Base-by-base conservation (phyloP, 2,329 filamentous ascomycete genomes). In the Sphaerulina musiva region DNA sequence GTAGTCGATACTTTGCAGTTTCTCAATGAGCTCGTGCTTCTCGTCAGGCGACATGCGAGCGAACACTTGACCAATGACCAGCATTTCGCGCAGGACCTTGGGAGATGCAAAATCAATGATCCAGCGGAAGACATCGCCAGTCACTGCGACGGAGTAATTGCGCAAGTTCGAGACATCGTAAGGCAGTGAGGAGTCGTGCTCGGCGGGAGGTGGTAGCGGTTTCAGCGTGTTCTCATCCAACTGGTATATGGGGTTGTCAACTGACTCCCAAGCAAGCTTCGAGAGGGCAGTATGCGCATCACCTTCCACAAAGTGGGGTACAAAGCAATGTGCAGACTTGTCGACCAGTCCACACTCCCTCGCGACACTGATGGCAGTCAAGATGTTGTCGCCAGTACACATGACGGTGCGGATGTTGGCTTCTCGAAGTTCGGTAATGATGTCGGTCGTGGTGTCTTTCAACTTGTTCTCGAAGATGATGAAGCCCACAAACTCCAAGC, bases 381-480 rank as follows among this genome's bases (percentile, higher is more conserved):
- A 74, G 59, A 97, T 97, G 63, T 98, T 98, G 75, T 98, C 93
- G 31, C 93, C 93, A 0, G 93, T 98, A 59, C 95, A 95, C 93
- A 98, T 98, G 48, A 95, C 84, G 29, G 87, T 86, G 36, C 89
- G 83, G 61, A 98, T 95, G 53, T 87, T 87, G 6, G 95, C 92
- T 49, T 85, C 78, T 32, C 82, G 79, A 2, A 98, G 79, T 72
- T 97, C 91, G 53, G 86, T 80, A 26, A 98, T 82, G 34, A 96
- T 87, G 1, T 79, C 80, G 1, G 87, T 80, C 0, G 92, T 96
- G 17, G 82, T 90, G 1, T 88, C 85, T 70, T 98, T 98, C 57
- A 98, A 76, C 73, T 98, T 98, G 74, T 98, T 98, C 73, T 98
- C 93, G 64, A 98, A 98, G 51, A 98, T 86, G 67, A 98, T 97